These are phyloP conservation scores for Melanopsichium pennsylvanicum DNA, from an alignment of 1,284 basidiomycete genomes.

Conservation along the genomic window DNA sequence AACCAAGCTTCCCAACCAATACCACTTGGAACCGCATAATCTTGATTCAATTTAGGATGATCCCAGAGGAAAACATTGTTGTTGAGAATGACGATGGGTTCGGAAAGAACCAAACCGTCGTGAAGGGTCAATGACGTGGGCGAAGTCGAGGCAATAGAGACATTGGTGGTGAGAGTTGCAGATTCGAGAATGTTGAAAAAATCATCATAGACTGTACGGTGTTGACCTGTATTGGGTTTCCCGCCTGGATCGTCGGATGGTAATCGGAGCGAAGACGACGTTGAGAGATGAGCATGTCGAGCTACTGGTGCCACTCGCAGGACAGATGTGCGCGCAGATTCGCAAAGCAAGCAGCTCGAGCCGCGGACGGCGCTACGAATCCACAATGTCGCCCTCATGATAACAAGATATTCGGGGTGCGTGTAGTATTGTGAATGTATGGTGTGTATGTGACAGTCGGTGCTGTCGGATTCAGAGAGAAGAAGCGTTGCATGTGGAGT, in stretches of 20 bases:
- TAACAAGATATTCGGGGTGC: too few relatives aligned
- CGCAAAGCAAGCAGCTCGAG: too few relatives aligned
- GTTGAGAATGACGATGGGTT: slow-evolving; percentile 82
- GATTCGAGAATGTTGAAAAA: slow-evolving; percentile 56
- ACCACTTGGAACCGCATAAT: slow-evolving; percentile 55
- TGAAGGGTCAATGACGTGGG: slow-evolving; percentile 53
- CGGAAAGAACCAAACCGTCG: slow-evolving; percentile 76
- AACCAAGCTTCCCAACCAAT: slow-evolving; percentile 72
- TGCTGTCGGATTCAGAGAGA: too few relatives aligned
- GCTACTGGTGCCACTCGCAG: not conserved
- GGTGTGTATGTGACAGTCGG: too few relatives aligned
- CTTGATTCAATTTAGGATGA: slow-evolving; percentile 71
- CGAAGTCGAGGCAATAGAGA: slow-evolving; percentile 41
- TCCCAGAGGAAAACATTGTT: slow-evolving; percentile 88
- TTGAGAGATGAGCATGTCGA: not conserved
- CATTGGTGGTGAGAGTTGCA: not conserved
- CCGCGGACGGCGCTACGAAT: not conserved
- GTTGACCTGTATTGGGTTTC: slow-evolving; percentile 53
- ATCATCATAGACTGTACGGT: slow-evolving; percentile 58
- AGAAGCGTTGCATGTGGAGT: slow-evolving; percentile 3
- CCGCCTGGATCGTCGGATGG: slow-evolving; percentile 55
- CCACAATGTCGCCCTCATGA: not conserved
- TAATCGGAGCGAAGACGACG: not conserved
- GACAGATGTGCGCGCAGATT: not conserved
- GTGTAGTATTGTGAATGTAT: too few relatives aligned